Percentiles rank a stretch among this genome's conserved stretches.
These are phyloP conservation scores for Alternaria gansuensis DNA, from an alignment of 2,329 filamentous ascomycete species.

Conservation along the genomic window DNA sequence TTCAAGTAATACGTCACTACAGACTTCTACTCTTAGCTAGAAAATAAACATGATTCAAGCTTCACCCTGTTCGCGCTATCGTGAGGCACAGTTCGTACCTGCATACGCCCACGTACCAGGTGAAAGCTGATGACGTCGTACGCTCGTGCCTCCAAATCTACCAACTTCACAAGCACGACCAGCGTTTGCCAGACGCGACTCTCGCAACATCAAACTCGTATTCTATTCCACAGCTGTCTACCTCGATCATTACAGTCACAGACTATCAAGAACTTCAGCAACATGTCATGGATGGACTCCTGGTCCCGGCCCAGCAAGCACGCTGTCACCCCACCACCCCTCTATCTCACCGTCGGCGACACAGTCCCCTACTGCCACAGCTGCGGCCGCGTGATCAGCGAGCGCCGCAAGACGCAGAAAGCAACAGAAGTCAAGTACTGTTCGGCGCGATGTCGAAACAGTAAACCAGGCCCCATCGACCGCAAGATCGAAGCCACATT, in stretches of 20 bases:
- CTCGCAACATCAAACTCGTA: not conserved
- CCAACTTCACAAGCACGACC: constrained; percentile 11
- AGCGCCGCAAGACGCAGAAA: constrained; percentile 46
- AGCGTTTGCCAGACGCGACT: constrained; percentile 2
- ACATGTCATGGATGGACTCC: constrained; percentile 61
- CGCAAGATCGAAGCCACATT: constrained; percentile 63
- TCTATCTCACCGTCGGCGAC: constrained; percentile 62
- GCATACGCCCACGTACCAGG: constrained; percentile 10
- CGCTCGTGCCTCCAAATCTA: constrained; percentile 22
- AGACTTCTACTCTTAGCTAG: not conserved
- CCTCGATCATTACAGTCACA: not conserved
- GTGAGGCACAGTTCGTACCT: constrained; percentile 6
- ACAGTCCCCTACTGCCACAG: constrained; percentile 64
- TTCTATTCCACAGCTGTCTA: not conserved
- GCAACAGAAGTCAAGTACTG: constrained; percentile 63
- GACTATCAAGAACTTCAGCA: constrained; percentile 24
- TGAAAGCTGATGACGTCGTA: constrained; percentile 40
- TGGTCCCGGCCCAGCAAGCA: constrained; percentile 57
- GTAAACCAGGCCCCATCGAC: constrained; percentile 62
- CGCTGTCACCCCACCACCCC: constrained; percentile 60
- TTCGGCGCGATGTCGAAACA: constrained; percentile 63
- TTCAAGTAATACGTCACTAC: constrained; percentile 19
- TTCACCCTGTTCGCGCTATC: not conserved
- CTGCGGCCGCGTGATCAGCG: constrained; percentile 65
- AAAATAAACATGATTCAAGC: not conserved